Evolutionary conservation across 331 rosid genomes (phyloP), one percentile per base, ranked within the genome.

Genomic region (Malus hybrid): DNA sequence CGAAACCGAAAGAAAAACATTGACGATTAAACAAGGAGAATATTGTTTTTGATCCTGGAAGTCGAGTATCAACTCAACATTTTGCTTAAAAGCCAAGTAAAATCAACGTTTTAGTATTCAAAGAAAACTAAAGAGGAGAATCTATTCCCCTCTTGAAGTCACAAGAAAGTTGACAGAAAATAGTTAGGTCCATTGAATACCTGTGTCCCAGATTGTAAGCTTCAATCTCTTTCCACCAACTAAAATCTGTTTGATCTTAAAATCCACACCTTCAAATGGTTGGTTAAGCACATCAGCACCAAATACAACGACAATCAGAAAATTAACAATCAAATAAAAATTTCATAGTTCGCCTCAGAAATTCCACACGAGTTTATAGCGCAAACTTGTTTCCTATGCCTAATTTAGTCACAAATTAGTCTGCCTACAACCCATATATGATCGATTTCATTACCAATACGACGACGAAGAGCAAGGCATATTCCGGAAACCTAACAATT

Each of bases 171-270:
- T 59, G 13, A 57, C 27, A n/a, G 29, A 20, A 57, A 20, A 57
- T 57, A 57, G 31, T 56, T 18, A 7, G 12, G 48, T 60, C 67
- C 27, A 65, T 31, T 15, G 50, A 44, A 52, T 79, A 94, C 99
- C 99, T 64, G 99, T 94, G 88, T 94, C 99, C 99, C 99, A 94
- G 62, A 94, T 90, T 28, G 99, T 94, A 64, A 94, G 97, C 92
- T 94, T 94, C 89, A 94, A 79, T 81, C 85, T 86, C 79, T 90
- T 94, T 18, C 91, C 96, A 55, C 87, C 88, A 42, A 94, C 75
- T n/a, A 96, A 85, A 31, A 91, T 81, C 81, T 81, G 82, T 84
- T 91, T 94, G 84, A 94, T 87, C 85, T 94, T 94, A 83, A 94
- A 94, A 85, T 94, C 99, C 78, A 94, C 99, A 70, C 99, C 99